These are phyloP conservation scores for Plectosphaerella sp. DNA, from an alignment of 2,329 filamentous ascomycete genomes.

Conservation along the genomic window DNA sequence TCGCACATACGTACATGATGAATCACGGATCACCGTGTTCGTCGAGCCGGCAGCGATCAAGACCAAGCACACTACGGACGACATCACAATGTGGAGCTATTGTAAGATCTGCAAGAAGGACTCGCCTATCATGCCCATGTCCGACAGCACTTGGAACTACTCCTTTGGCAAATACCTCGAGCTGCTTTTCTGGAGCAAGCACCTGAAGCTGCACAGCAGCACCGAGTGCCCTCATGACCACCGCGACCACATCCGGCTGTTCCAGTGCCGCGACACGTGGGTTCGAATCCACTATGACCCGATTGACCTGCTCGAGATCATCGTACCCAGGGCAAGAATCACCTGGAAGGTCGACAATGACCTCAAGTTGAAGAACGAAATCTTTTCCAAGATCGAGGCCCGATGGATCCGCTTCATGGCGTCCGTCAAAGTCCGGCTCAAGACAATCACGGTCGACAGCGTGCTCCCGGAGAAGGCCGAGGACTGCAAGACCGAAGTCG, in stretches of 20 bases:
- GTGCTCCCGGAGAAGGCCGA: conserved; percentile 84
- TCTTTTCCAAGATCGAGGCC: conserved; percentile 76
- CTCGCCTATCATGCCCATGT: conserved; percentile 87
- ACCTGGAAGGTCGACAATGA: conserved; percentile 99
- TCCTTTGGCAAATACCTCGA: conserved; percentile 99
- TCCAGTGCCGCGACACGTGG: conserved; percentile 80
- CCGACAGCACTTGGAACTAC: conserved; percentile 92
- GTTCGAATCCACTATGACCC: conserved; percentile 89
- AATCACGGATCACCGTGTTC: conserved; percentile 88
- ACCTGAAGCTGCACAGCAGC: conserved; percentile 68
- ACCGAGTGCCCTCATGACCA: conserved; percentile 82
- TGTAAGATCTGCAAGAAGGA: conserved; percentile 91
- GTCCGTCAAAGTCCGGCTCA: conserved; percentile 78
- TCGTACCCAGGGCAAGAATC: conserved; percentile 82
- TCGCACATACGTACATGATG: conserved; percentile 93
- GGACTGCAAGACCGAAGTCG: conserved; percentile 76
- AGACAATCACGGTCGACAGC: conserved; percentile 86
- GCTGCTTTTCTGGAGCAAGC: conserved; percentile 89
- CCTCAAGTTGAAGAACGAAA: conserved; percentile 85
- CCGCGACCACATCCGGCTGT: conserved; percentile 86
- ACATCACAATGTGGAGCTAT: conserved; percentile 95
- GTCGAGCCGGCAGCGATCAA: conserved; percentile 58
- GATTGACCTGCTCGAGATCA: conserved; percentile 88
- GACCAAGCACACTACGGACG: conserved; percentile 43
- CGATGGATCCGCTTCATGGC: conserved; percentile 82